Percentiles rank a stretch among this genome's conserved stretches.
Evolutionary conservation across 768 basidiomycete genomes (phyloP).

Genomic region (Rhizopogon roseolus): DNA sequence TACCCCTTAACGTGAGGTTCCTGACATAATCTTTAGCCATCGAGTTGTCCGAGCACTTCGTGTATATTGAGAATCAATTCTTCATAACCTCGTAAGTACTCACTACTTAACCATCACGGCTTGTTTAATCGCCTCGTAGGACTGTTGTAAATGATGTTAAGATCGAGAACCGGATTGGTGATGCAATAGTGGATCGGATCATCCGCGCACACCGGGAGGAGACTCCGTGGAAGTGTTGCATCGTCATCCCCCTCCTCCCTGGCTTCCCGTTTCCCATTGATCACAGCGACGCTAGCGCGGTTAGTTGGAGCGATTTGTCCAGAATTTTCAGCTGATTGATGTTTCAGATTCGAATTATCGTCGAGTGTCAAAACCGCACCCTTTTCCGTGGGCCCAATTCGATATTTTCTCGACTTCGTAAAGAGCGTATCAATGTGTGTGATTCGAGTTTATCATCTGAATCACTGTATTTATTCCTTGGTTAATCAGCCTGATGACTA

Average conservation of each 20-base stretch:
- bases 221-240: slow-evolving; percentile 87
- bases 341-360: slow-evolving; percentile 80
- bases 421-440: slow-evolving; percentile 84
- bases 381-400: slow-evolving; percentile 87
- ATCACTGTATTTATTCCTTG: background rate
- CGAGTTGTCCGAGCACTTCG: slow-evolving; percentile 91
- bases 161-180: slow-evolving; percentile 92
- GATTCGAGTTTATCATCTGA: background rate
- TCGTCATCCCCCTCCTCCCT: slow-evolving; percentile 87
- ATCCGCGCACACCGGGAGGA: slow-evolving; percentile 79
- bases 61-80: slow-evolving; percentile 97
- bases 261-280: slow-evolving; percentile 94
- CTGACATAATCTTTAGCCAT: slow-evolving; percentile 53
- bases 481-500: slow-evolving; percentile 81
- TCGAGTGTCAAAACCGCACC: slow-evolving; percentile 92
- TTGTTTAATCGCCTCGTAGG: slow-evolving; percentile 29
- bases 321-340: background rate
- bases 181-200: slow-evolving; percentile 88
- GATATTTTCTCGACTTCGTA: slow-evolving; percentile 80
- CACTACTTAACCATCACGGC: background rate
- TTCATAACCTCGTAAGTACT: slow-evolving; percentile 78
- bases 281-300: slow-evolving; percentile 88
- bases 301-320: slow-evolving; percentile 31
- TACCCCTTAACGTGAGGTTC: background rate
- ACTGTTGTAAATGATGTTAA: slow-evolving; percentile 81